Percentiles rank a stretch among this genome's conserved stretches.
phyloP scores from a whole-genome alignment of 2,329 filamentous ascomycete species.

The Huntiella savannae region DNA sequence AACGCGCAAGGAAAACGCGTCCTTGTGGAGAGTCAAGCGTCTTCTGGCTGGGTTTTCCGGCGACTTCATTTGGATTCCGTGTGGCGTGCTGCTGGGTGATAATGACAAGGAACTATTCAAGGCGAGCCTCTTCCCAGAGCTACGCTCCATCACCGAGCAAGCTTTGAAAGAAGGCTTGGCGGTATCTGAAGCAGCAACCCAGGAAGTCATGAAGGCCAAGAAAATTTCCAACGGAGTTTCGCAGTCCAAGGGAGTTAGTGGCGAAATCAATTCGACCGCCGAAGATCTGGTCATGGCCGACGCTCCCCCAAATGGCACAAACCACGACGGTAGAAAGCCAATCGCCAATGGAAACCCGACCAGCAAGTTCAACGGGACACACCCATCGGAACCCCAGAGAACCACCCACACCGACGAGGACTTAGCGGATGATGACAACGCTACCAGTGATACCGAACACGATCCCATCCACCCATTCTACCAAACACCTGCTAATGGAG shows the following conservation, averaged over 20 bases:
- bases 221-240: neutral
- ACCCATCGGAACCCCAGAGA: neutral
- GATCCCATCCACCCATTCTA: constrained; percentile 55
- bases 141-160: constrained; percentile 17
- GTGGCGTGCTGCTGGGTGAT: constrained; percentile 35
- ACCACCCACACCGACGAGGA: neutral
- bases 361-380: neutral
- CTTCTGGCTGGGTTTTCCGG: constrained; percentile 55
- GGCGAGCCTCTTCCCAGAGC: constrained; percentile 25
- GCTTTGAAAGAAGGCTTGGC: constrained; percentile 5
- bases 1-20: constrained; percentile 55
- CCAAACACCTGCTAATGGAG: constrained; percentile 39
- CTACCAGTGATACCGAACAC: constrained; percentile 12
- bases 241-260: neutral
- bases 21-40: constrained; percentile 56
- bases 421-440: neutral
- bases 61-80: constrained; percentile 51
- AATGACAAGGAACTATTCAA: constrained; percentile 37
- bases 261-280: neutral
- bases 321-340: no score
- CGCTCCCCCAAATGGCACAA: neutral
- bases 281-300: neutral
- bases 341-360: no score
- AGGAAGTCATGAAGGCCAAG: neutral
- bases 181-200: neutral